Base-by-base conservation (phyloP, 2,329 filamentous ascomycete genomes). In the Magnaporthales sp. region DNA sequence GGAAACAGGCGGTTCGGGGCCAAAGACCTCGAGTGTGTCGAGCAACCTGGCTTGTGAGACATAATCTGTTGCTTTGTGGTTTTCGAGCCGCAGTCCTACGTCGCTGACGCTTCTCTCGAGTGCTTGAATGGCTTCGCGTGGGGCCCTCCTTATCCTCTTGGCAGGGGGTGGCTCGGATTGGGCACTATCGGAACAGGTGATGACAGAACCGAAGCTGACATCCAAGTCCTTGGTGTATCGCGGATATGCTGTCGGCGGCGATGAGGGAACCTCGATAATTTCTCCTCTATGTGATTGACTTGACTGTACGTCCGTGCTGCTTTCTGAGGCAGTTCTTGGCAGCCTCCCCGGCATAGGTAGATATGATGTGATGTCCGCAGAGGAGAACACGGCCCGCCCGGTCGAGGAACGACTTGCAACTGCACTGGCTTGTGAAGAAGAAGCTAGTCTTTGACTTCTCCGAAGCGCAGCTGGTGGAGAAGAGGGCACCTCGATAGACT, bases 1-100 rank as follows among this genome's bases (percentile, higher is more conserved):
- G 4, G 82, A 83, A 1, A 83, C 78, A 4, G 80, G 74, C 0
- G 89, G 89, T 0, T 80, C 81, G 0, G 84, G 82, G 0, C 88
- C 77, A 2, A 77, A 76, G 63, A 91, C 85, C 62, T 84, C 81
- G 6, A 85, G 75, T 29, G 74, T 75, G 30, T 74, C 70, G 63
- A 74, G 73, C 38, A 68, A 72, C 63, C 24, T 24, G 32, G 9
- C 32, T 8, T 46, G 22, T 24, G 32, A n/a, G 6, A 24, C 1
- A 8, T 31, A 22, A 5, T 13, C 31, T 51, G 13, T 32, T 2
- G 5, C 26, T 31, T 19, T 51, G 62, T 51, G 31, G 22, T 27
- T 32, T 9, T 26, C 11, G 30, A n/a, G 9, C 11, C 22, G n/a
- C 6, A 22, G 61, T 2, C 62, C 63, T 4, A 65, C 5, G 51